Conservation (phyloP, 2,329 filamentous ascomycete genomes). For the Lithohypha guttulata region DNA sequence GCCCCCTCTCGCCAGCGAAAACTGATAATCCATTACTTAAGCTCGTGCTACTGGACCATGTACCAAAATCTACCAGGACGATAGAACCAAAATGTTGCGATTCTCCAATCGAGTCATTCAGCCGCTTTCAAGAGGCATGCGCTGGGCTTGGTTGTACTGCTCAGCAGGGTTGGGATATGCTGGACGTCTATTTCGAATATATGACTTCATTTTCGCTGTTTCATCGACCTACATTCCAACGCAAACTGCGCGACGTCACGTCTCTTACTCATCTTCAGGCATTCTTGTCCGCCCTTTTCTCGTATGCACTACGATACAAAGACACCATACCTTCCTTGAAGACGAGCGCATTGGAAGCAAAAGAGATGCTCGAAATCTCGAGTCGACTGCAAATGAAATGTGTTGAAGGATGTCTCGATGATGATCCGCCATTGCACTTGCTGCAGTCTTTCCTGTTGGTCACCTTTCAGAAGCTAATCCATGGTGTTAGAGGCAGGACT, state of each 20-base stretch:
- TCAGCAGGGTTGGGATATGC: slow-evolving; percentile 3
- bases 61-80: not conserved
- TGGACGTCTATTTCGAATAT: slow-evolving; percentile 23
- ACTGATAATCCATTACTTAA: no score
- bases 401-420: slow-evolving; percentile 25
- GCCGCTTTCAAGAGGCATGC: slow-evolving; percentile 3
- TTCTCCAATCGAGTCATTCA: no score
- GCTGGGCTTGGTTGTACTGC: not conserved
- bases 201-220: slow-evolving; percentile 27
- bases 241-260: slow-evolving; percentile 19
- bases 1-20: no score
- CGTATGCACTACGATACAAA: slow-evolving; percentile 20
- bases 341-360: slow-evolving; percentile 2
- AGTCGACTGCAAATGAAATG: slow-evolving; percentile 23
- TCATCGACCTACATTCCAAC: slow-evolving; percentile 24
- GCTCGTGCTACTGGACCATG: no score
- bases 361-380: slow-evolving; percentile 21
- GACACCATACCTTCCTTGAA: slow-evolving; percentile 1
- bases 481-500: slow-evolving; percentile 28
- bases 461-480: slow-evolving; percentile 28
- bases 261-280: slow-evolving; percentile 19
- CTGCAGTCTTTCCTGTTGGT: slow-evolving; percentile 29
- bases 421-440: slow-evolving; percentile 26
- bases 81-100: no score
- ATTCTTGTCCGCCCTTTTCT: slow-evolving; percentile 26